Base-by-base conservation (phyloP, 2,329 filamentous ascomycete species). In the Byssochlamys sp. region DNA sequence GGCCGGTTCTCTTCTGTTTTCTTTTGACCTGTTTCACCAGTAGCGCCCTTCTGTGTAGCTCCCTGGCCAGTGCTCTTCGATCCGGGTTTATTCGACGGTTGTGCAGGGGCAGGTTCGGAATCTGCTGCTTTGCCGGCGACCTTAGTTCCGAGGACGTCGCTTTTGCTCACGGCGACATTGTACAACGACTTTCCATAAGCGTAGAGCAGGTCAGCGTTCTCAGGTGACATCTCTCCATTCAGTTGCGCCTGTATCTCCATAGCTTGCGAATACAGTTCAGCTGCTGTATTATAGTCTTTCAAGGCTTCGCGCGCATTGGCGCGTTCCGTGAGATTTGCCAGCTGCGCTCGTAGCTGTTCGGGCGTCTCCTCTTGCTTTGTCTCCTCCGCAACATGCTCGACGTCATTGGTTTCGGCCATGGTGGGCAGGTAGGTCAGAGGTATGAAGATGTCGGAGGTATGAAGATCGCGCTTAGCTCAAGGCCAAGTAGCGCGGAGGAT, bases 191-290 rank as follows among this genome's bases (percentile, higher is more conserved):
- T 89, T 12, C 94, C 94, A 74, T 99, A 99, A 62, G 91, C 84
- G 73, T 95, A 99, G 24, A 97, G 84, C 52, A 99, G 84, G 71
- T 97, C 92, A 54, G 91, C 92, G 67, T 99, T 99, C 58, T 90
- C 86, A 3, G 89, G 85, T 14, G 85, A 85, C 81, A 95, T 89
- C 75, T 97, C 94, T 72, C 92, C 94, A 72, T 96, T 94, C 71
- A 96, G 80, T 71, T 90, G 84, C 58, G 89, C 90, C 75, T 99
- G 94, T 60, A 96, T 82, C 72, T 95, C 89, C 57, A 90, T 90
- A 31, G 94, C 94, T 68, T 87, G 84, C 50, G 91, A 91, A 77
- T 91, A 97, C 61, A 91, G 79, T 69, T 97, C 92, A 57, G 90
- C 84, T 9, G 94, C 91, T 53, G 87, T 86, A 56, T 88, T 84